Percentiles rank a stretch among this genome's conserved stretches.
Conservation (phyloP, 345 rosid species). For the Eucalyptus pauciflora region DNA sequence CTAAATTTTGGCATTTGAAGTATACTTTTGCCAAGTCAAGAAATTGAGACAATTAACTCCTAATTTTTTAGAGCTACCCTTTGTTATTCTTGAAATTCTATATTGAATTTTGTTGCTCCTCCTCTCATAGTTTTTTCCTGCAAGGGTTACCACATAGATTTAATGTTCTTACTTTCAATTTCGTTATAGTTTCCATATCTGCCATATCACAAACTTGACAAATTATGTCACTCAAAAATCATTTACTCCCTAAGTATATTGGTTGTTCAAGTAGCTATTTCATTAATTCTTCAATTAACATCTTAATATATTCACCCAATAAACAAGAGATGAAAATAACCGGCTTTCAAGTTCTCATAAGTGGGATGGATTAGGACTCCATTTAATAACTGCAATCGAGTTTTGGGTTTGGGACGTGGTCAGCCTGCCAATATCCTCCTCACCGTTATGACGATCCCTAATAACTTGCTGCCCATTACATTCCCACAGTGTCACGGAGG, state of each 20-base stretch:
- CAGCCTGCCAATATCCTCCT: not conserved
- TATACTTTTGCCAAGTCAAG: too few species aligned
- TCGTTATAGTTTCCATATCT: accelerated
- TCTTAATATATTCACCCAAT: too few species aligned
- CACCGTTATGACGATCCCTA: not conserved
- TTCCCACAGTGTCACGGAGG: not conserved
- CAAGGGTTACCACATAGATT: accelerated
- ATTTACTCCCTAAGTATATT: not conserved
- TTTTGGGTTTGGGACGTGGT: not conserved
- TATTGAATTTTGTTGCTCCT: too few species aligned
- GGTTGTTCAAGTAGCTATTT: not conserved
- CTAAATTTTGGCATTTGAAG: too few species aligned
- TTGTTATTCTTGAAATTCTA: too few species aligned
- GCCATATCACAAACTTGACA: not conserved
- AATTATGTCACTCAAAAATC: not conserved
- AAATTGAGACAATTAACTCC: too few species aligned
- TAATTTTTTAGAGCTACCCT: too few species aligned
- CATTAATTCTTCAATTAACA: too few species aligned
- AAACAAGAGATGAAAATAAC: not conserved
- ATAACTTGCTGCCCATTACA: not conserved
- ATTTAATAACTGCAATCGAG: not conserved
- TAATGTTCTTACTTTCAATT: too few species aligned
- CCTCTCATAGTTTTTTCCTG: too few species aligned
- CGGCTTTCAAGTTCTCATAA: not conserved
- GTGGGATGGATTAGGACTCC: not conserved